Conservation (phyloP, 495 filamentous ascomycete genomes). For the Hyaloscypha bicolor region DNA sequence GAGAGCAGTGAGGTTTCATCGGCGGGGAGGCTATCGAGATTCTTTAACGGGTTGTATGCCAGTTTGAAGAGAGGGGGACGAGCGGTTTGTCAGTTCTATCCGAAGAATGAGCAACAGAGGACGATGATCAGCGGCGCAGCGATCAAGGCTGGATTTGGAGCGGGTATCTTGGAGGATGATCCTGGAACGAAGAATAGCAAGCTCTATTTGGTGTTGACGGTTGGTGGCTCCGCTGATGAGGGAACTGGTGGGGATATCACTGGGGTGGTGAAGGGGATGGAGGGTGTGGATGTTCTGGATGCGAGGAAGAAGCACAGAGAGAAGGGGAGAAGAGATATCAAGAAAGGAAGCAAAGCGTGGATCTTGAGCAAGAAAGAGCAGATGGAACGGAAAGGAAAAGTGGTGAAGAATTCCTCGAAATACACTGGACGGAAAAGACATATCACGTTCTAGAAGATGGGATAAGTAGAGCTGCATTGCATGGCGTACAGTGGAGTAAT, state of each 20-base stretch:
- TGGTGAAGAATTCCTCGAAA: slow-evolving; percentile 86
- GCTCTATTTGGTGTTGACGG: slow-evolving; percentile 90
- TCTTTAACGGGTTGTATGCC: slow-evolving; percentile 91
- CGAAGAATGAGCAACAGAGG: slow-evolving; percentile 89
- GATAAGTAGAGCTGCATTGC: slow-evolving; percentile 22
- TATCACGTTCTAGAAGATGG: slow-evolving; percentile 28
- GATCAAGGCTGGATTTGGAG: slow-evolving; percentile 91
- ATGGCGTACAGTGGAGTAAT: slow-evolving; percentile 27
- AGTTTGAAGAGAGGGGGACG: slow-evolving; percentile 81
- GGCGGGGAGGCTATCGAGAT: slow-evolving; percentile 72
- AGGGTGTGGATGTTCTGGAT: slow-evolving; percentile 84
- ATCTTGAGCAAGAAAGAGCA: slow-evolving; percentile 95
- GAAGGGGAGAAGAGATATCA: slow-evolving; percentile 51
- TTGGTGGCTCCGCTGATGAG: slow-evolving; percentile 74
- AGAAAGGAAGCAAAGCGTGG: slow-evolving; percentile 86
- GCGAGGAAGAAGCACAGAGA: slow-evolving; percentile 56
- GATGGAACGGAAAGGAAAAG: slow-evolving; percentile 91
- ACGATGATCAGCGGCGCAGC: slow-evolving; percentile 88
- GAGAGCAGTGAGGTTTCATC: slow-evolving; percentile 82
- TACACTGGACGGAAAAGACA: slow-evolving; percentile 86
- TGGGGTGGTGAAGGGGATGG: slow-evolving; percentile 81
- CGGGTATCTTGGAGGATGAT: slow-evolving; percentile 93
- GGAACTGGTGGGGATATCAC: slow-evolving; percentile 76
- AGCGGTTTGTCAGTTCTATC: slow-evolving; percentile 97
- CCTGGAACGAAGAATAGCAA: slow-evolving; percentile 94